Evolutionary conservation across 2,329 filamentous ascomycete genomes (phyloP).

Genomic region (Orbilia quercus): DNA sequence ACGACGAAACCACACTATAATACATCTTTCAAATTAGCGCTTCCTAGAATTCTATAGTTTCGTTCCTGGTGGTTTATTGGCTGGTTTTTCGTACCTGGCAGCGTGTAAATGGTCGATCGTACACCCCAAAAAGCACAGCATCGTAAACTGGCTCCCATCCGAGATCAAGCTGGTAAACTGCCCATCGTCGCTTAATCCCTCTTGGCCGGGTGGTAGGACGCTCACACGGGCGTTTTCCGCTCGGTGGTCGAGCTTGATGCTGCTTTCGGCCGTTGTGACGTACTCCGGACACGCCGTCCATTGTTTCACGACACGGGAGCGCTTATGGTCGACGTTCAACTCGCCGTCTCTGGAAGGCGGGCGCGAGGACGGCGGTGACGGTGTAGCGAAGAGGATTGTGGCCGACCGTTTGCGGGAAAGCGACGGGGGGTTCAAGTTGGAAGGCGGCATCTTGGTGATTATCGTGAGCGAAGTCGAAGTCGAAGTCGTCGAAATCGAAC

Average conservation of each 20-base stretch:
- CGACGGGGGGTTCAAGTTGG: conserved; percentile 12
- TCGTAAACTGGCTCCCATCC: conserved; percentile 57
- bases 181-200: conserved; percentile 52
- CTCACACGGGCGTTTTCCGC: conserved; percentile 56
- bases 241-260: conserved; percentile 56
- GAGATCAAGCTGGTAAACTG: conserved; percentile 56
- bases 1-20: conserved; percentile 49
- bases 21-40: no score
- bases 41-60: conserved; percentile 19
- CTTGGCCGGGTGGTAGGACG: conserved; percentile 55
- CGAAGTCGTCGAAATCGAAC: no score
- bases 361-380: conserved; percentile 51
- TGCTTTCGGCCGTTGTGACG: conserved; percentile 55
- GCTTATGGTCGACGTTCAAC: conserved; percentile 44
- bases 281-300: conserved; percentile 51
- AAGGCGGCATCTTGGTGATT: conserved; percentile 30
- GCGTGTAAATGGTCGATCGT: conserved; percentile 58
- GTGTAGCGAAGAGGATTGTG: conserved; percentile 44
- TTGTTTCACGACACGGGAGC: conserved; percentile 50
- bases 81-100: conserved; percentile 53
- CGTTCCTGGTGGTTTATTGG: not conserved
- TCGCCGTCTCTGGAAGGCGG: conserved; percentile 43
- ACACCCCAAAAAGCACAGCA: conserved; percentile 59
- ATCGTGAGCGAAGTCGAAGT: conserved; percentile 37
- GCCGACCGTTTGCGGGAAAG: conserved; percentile 53